Percentiles rank a stretch among this genome's conserved stretches.
phyloP scores from a whole-genome alignment of 2,329 filamentous ascomycete species.

The Decorospora gaudefroyi region DNA sequence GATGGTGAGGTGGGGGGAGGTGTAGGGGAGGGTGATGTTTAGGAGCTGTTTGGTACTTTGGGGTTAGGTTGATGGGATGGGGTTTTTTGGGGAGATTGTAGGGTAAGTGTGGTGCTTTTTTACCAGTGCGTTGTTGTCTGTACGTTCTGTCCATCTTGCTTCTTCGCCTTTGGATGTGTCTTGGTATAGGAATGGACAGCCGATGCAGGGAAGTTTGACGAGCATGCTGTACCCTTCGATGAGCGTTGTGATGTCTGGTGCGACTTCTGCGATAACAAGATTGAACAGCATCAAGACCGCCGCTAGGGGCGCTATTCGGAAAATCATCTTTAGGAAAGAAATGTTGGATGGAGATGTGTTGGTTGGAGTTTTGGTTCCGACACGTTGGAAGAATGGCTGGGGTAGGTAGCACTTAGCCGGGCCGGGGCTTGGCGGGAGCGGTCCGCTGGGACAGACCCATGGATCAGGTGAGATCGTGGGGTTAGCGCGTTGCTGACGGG shows the following conservation, averaged over 20 bases:
- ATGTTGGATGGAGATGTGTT: neutral
- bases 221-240: conserved; percentile 41
- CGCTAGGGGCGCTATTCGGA: conserved; percentile 13
- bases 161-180: conserved; percentile 33
- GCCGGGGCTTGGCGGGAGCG: conserved; percentile 14
- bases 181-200: conserved; percentile 41
- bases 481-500: conserved; percentile 13
- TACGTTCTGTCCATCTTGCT: conserved; percentile 31
- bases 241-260: conserved; percentile 40
- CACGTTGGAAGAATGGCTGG: conserved; percentile 20
- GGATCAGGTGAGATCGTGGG: conserved; percentile 16
- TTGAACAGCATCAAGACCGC: conserved; percentile 3
- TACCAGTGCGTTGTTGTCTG: conserved; percentile 39
- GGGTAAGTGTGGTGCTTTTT: neutral
- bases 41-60: conserved; percentile 24
- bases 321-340: conserved; percentile 20
- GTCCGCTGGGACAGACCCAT: neutral
- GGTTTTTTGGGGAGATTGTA: too few relatives aligned
- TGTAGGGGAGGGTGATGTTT: conserved; percentile 40
- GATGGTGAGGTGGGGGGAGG: conserved; percentile 29
- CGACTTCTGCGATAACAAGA: conserved; percentile 21
- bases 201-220: conserved; percentile 41
- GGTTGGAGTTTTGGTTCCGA: conserved; percentile 6
- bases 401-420: too few relatives aligned
- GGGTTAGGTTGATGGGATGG: too few relatives aligned